Evolutionary conservation across 2,329 filamentous ascomycete genomes (phyloP).

Genomic region (Exophiala bonariae): DNA sequence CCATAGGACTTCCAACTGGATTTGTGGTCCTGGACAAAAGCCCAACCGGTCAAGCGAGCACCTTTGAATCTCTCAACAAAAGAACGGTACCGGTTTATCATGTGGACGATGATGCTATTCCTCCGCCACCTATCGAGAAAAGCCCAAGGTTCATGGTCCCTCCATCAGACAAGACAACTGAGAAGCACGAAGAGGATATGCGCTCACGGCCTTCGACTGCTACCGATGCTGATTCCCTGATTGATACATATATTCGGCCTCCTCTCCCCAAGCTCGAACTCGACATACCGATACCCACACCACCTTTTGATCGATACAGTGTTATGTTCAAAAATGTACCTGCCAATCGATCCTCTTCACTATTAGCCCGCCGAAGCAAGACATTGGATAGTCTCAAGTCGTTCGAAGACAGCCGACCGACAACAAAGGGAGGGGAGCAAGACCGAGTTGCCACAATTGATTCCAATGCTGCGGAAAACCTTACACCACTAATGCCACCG

Average conservation of each 20-base stretch:
- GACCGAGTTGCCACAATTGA: background rate
- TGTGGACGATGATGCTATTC: background rate
- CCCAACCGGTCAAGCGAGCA: conserved; percentile 2
- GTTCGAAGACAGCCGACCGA: conserved; percentile 15
- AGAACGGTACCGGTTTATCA: too few species aligned
- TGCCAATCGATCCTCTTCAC: conserved; percentile 21
- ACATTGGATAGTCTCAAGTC: conserved; percentile 23
- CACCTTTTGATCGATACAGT: conserved; percentile 15
- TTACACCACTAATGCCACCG: conserved; percentile 17
- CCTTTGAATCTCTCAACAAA: conserved; percentile 8
- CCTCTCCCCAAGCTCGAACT: conserved; percentile 23
- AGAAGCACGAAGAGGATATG: conserved; percentile 10
- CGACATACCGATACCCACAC: conserved; percentile 19
- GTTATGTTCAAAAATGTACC: conserved; percentile 21
- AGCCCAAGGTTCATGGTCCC: background rate
- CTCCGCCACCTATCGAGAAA: conserved; percentile 9
- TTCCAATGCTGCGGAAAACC: conserved; percentile 3
- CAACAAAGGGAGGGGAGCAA: conserved; percentile 6
- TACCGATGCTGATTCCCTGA: conserved; percentile 9
- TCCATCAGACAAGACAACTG: background rate
- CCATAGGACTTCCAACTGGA: conserved; percentile 19
- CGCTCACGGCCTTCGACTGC: conserved; percentile 18
- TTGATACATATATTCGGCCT: conserved; percentile 8
- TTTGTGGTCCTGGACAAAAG: conserved; percentile 21
- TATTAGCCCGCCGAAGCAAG: conserved; percentile 24